phyloP scores from a whole-genome alignment of 345 rosid species.

The Arabidopsis thaliana region TAIR10.1 NC_003071.7:15177501-15178000 shows the following conservation, averaged over 20 bases:
- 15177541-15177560: not conserved
- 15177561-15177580: not conserved
- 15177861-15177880: constrained; percentile 23
- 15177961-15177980: constrained; percentile 23
- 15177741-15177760: constrained; percentile 30
- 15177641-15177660: constrained; percentile 42
- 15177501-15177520: not conserved
- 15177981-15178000: constrained; percentile 25
- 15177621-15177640: constrained; percentile 76
- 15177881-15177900: constrained; percentile 29
- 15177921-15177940: constrained; percentile 13
- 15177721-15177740: constrained; percentile 31
- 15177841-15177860: constrained; percentile 11
- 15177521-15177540: constrained; percentile 4
- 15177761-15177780: constrained; percentile 11
- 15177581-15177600: constrained; percentile 61
- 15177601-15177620: constrained; percentile 91
- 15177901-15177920: constrained; percentile 27
- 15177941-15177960: constrained; percentile 35
- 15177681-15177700: constrained; percentile 57
- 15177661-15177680: constrained; percentile 52
- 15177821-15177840: not conserved
- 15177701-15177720: constrained; percentile 41
- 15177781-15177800: constrained; percentile 21
- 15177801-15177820: constrained; percentile 1